Evolutionary conservation across 1,139 yeast genomes (phyloP).

Genomic region (Candida labiduridarum): DNA sequence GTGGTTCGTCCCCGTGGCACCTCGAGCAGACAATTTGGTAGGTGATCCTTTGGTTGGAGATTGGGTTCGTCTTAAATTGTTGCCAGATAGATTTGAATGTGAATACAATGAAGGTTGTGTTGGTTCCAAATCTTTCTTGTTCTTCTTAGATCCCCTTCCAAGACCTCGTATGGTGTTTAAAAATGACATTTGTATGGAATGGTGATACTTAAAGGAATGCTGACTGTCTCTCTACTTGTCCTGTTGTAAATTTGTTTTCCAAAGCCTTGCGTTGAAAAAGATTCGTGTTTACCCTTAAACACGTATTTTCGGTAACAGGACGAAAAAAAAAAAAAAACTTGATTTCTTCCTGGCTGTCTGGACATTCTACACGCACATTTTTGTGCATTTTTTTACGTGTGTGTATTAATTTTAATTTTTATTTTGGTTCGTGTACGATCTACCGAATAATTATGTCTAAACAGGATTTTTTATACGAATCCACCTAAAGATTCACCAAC

Average conservation of each 20-base stretch:
- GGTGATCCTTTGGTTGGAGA: conserved; percentile 32
- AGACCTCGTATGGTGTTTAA: conserved; percentile 57
- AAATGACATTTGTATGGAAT: conserved; percentile 38
- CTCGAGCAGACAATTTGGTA: conserved; percentile 25
- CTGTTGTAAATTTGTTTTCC: background rate
- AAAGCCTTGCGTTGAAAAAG: background rate
- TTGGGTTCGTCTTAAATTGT: conserved; percentile 41
- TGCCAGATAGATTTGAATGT: conserved; percentile 33
- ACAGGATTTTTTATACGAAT: conserved; percentile 21
- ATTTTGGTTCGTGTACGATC: background rate
- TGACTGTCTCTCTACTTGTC: background rate
- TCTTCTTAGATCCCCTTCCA: conserved; percentile 64
- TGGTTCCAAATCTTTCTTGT: conserved; percentile 45
- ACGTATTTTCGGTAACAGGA: background rate
- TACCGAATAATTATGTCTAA: background rate
- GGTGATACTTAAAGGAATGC: background rate
- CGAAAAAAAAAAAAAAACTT: background rate
- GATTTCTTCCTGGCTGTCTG: background rate
- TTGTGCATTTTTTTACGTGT: background rate
- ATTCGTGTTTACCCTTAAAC: background rate
- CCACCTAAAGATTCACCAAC: conserved; percentile 85
- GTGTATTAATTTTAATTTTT: background rate
- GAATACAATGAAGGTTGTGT: conserved; percentile 29
- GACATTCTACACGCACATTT: background rate
- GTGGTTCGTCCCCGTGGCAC: conserved; percentile 2